Conservation (phyloP, 768 basidiomycete species). For the Fomitopsis pulvina region DNA sequence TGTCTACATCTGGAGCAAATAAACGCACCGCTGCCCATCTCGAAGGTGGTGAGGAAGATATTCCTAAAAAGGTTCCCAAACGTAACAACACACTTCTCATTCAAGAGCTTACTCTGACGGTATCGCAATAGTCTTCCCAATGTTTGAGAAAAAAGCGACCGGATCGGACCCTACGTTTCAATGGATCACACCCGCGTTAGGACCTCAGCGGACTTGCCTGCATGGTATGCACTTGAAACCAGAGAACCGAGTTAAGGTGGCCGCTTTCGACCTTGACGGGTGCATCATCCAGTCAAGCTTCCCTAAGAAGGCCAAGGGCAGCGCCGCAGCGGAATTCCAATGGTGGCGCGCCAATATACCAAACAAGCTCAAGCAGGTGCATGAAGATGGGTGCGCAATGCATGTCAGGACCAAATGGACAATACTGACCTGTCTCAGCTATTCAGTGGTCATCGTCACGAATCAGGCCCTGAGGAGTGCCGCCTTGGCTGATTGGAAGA, state of each 20-base stretch:
- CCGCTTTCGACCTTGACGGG: conserved; percentile 83
- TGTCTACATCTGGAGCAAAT: neutral
- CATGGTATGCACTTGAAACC: conserved; percentile 35
- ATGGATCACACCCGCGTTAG: conserved; percentile 26
- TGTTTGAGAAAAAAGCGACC: conserved; percentile 18
- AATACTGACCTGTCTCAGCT: conserved; percentile 34
- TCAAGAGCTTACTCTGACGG: neutral
- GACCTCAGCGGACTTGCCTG: conserved; percentile 27
- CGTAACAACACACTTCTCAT: conserved; percentile 4
- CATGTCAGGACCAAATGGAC: neutral
- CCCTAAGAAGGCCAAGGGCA: conserved; percentile 37
- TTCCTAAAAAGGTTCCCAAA: conserved; percentile 13
- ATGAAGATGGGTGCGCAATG: conserved; percentile 49
- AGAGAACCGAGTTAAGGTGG: conserved; percentile 47
- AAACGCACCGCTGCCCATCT: conserved; percentile 15
- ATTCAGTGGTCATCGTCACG: conserved; percentile 68
- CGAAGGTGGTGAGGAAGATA: neutral
- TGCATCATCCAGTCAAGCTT: conserved; percentile 56
- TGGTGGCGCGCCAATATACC: conserved; percentile 74
- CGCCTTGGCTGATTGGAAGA: conserved; percentile 60
- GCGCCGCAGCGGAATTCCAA: conserved; percentile 45
- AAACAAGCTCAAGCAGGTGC: conserved; percentile 50
- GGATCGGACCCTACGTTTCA: conserved; percentile 16
- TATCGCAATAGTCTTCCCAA: conserved; percentile 20
- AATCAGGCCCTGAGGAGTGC: conserved; percentile 62